Base-by-base conservation (phyloP, 2,329 filamentous ascomycete species). In the Fusarium sambucinum region DNA sequence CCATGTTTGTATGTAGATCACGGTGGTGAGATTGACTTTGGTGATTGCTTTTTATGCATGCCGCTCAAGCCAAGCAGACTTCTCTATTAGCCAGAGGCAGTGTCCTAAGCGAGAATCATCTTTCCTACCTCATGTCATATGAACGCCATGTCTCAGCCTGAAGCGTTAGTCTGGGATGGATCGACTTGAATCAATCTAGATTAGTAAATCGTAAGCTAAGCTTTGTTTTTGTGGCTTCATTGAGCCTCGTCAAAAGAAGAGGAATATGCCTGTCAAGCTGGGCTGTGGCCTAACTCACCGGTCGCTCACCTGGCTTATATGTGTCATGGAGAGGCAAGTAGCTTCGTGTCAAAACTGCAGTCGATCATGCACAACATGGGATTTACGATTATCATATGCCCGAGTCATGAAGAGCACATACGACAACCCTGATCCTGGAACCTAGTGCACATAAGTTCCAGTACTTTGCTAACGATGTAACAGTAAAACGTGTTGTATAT, bases 71-170 rank as follows among this genome's bases (percentile, higher is more conserved):
- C 13, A 21, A 21, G 23, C 47, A 51, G 33, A 33, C 47, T 51
- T 40, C 33, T 38, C 25, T 19, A 40, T 40, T 51, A 51, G 32
- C 47, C 6, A 23, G 6, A 40, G 47, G 47, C 47, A 29, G 33
- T 27, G 47, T 29, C 33, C 25, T 40, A 29, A 51, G 23, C 47
- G 23, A 51, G 23, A 51, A 29, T 19, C 30, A 42, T 25, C 9
- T 6, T 46, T 35, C 32, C 13, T 29, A 38, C 29, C 33, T 51
- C 33, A n/a, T 9, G 25, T 40, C 47, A 9, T 23, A 19, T 27
- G 25, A 51, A 40, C 33, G 17, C 47, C 23, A 40, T 40, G 47
- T 51, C 47, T 51, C n/a, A 51, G 33, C 32, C 23, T 29, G 47
- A 51, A 19, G 47, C 33, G 23, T 19, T 29, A 51, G 47, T 40